A percentile compares a stretch with the other conserved stretches of the same genome.
These are phyloP conservation scores for Arthrinium puccinioides DNA, from an alignment of 2,329 filamentous ascomycete genomes.

Conservation along the genomic window DNA sequence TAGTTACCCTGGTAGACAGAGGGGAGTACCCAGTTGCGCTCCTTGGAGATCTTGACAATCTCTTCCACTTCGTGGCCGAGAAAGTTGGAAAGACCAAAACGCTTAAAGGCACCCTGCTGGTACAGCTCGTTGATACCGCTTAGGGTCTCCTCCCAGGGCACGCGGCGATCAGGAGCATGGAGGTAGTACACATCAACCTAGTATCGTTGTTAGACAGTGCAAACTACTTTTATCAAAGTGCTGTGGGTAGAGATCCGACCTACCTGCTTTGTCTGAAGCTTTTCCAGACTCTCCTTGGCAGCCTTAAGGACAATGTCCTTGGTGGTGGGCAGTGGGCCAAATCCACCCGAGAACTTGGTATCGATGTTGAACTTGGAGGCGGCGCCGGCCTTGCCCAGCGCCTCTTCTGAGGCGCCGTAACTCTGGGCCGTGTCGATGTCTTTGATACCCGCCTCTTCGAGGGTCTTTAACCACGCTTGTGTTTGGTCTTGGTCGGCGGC, in stretches of 20 bases:
- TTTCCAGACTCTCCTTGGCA: slow-evolving; percentile 12
- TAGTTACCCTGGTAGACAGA: slow-evolving; percentile 41
- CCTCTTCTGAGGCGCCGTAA: slow-evolving; percentile 15
- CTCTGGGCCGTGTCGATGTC: slow-evolving; percentile 13
- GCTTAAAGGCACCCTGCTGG: slow-evolving; percentile 31
- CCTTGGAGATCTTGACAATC: slow-evolving; percentile 33
- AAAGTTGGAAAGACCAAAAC: slow-evolving; percentile 40
- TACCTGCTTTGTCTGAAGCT: slow-evolving; percentile 9
- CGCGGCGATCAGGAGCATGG: slow-evolving; percentile 36
- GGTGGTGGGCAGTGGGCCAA: slow-evolving; percentile 3
- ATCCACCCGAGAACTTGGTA: slow-evolving; percentile 13
- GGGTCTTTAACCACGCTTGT: not conserved
- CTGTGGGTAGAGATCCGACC: not conserved
- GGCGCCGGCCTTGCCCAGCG: slow-evolving; percentile 10
- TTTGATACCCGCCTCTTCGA: slow-evolving; percentile 6
- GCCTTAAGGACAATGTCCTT: slow-evolving; percentile 9
- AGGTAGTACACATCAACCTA: slow-evolving; percentile 29
- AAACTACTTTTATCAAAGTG: too few relatives aligned
- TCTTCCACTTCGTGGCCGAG: slow-evolving; percentile 33
- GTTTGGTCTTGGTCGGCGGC: not conserved
- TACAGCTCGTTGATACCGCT: slow-evolving; percentile 33
- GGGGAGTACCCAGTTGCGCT: slow-evolving; percentile 32
- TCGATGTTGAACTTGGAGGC: slow-evolving; percentile 14
- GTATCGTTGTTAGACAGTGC: slow-evolving; percentile 4
- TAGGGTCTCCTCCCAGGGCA: slow-evolving; percentile 31